Base-by-base conservation (phyloP, 768 basidiomycete species). In the Aureoboletus auriporus region DNA sequence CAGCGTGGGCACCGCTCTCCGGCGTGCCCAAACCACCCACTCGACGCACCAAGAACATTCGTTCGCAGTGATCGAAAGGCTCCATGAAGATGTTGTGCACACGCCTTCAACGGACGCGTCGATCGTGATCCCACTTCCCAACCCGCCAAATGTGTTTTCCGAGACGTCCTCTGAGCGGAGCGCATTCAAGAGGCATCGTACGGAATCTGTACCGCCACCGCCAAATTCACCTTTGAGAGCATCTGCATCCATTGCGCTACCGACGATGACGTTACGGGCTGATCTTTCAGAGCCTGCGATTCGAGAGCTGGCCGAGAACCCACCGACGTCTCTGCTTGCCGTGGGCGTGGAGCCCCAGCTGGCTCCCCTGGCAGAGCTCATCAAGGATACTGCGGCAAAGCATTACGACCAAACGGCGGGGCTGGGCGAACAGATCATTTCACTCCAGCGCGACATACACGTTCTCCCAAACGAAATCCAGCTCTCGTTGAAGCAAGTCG, bases 381-480 rank as follows among this genome's bases (percentile, higher is more conserved):
- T 68, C 55, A 66, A 65, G 44, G 66, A 70, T 14, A 58, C 52
- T n/a, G 69, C 62, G 39, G 64, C 60, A 29, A 67, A 70, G 23
- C 63, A 69, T 38, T 67, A 67, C n/a, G 66, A 65, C 35, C 66
- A 70, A 29, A 67, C 66, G 1, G 64, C 62, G 11, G 69, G 62
- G 12, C 38, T 68, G 12, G 58, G 60, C 11, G 63, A 70, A 47
- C 64, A 70, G 27, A 61, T 68, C 17, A 64, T 69, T 31, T 49
- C 67, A n/a, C 60, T 68, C 17, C 56, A 68, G 29, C 58, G 56
- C 29, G 65, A 70, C 37, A 50, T 69, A 20, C 58, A 63, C 16
- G 30, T 52, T 36, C 59, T 68, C 26, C 68, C 62, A 23, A 53
- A 55, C 6, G 65, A 70, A 20, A 49, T 67, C 16, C 53, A 55